phyloP scores from a whole-genome alignment of 306 rosid genomes.

The Crataegus laevigata region DNA sequence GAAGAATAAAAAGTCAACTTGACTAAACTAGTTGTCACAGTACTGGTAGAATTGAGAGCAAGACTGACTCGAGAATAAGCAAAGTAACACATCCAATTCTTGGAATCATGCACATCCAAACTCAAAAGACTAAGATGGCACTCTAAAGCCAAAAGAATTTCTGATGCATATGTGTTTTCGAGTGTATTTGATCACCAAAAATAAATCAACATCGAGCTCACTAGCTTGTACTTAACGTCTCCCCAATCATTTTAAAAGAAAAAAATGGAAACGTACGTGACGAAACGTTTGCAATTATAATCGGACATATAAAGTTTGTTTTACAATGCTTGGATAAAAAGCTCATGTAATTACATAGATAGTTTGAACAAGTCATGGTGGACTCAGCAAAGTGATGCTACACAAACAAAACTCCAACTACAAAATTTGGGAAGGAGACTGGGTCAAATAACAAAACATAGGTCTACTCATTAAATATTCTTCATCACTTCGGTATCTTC shows the following conservation, averaged over 20 bases:
- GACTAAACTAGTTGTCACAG: no score
- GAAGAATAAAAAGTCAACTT: no score
- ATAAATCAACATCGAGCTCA: neutral
- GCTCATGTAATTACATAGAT: neutral
- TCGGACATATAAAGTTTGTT: neutral
- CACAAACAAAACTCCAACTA: neutral
- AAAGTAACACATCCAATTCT: no score
- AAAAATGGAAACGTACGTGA: neutral
- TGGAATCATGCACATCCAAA: no score
- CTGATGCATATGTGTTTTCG: no score
- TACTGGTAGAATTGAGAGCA: no score
- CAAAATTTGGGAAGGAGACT: neutral
- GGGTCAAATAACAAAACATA: neutral
- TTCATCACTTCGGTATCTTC: neutral
- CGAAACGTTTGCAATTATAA: neutral
- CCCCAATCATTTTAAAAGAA: neutral
- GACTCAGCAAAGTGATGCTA: neutral
- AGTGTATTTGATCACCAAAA: no score
- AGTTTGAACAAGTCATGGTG: neutral
- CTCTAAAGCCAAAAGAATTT: no score
- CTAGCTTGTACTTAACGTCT: neutral
- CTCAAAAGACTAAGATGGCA: no score
- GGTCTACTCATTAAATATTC: neutral
- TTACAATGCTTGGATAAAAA: neutral
- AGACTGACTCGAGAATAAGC: no score